Conservation (phyloP, 805 yeast species). For the Candida ovalis region DNA sequence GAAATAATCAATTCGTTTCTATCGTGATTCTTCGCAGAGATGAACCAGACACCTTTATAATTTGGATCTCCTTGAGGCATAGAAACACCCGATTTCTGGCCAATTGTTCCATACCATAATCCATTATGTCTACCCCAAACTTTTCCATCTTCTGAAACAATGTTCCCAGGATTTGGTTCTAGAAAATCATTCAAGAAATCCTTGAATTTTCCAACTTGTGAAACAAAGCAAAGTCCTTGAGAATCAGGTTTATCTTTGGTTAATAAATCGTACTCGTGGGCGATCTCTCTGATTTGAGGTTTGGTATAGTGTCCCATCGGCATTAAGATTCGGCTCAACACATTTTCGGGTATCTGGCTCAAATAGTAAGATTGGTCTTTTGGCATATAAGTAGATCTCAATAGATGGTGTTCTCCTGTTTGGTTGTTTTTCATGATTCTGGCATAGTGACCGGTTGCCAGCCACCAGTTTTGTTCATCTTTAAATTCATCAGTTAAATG, state of each 20-base stretch:
- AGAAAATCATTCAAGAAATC: constrained; percentile 74
- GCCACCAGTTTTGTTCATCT: constrained; percentile 55
- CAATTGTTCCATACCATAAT: constrained; percentile 92
- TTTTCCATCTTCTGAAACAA: constrained; percentile 70
- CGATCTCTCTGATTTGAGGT: constrained; percentile 69
- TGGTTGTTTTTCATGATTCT: constrained; percentile 39
- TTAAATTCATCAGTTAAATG: constrained; percentile 33
- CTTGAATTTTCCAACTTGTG: constrained; percentile 57
- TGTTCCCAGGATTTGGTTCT: constrained; percentile 68
- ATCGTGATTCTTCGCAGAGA: constrained; percentile 60
- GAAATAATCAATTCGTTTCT: constrained; percentile 79
- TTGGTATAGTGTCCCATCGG: constrained; percentile 81
- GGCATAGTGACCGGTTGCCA: constrained; percentile 86
- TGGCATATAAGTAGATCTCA: constrained; percentile 51
- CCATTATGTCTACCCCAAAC: constrained; percentile 84
- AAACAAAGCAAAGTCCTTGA: constrained; percentile 91
- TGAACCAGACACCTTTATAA: constrained; percentile 81
- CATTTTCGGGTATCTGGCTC: constrained; percentile 53
- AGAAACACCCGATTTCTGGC: constrained; percentile 74
- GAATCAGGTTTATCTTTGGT: constrained; percentile 86
- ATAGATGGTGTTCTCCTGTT: constrained; percentile 39
- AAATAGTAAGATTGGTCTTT: constrained; percentile 94
- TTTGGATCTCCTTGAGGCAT: constrained; percentile 87
- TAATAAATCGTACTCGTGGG: constrained; percentile 47
- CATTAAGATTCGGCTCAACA: constrained; percentile 51